Evolutionary conservation across 2,329 filamentous ascomycete genomes (phyloP).

Genomic region (Cytospora piceicola): DNA sequence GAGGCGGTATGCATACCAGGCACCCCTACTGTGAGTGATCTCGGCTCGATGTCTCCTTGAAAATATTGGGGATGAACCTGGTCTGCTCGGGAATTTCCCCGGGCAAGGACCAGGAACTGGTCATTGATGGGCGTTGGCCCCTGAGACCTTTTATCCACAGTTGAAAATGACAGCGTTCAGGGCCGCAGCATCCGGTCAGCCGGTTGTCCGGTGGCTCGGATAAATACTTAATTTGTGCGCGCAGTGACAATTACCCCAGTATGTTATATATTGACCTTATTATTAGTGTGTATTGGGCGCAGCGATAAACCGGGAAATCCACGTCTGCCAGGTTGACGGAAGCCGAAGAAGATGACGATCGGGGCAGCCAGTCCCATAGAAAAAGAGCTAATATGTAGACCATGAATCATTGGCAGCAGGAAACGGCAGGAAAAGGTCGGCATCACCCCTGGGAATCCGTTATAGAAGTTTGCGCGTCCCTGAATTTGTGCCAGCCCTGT

Average conservation of each 20-base stretch:
- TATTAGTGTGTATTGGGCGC: no score
- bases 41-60: conserved; percentile 15
- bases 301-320: no score
- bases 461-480: conserved; percentile 9
- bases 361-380: neutral
- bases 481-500: conserved; percentile 6
- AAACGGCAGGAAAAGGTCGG: neutral
- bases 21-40: conserved; percentile 5
- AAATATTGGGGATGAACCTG: conserved; percentile 10
- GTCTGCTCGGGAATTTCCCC: conserved; percentile 14
- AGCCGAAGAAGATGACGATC: neutral
- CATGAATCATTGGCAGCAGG: neutral
- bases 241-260: no score
- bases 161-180: conserved; percentile 16
- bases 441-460: conserved; percentile 6
- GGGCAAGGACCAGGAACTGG: conserved; percentile 18
- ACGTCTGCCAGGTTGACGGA: no score
- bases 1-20: neutral
- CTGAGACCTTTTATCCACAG: conserved; percentile 20
- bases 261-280: no score
- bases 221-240: no score
- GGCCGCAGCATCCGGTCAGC: conserved; percentile 17
- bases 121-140: conserved; percentile 19
- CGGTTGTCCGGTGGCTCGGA: no score
- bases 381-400: neutral